Evolutionary conservation across 1,284 basidiomycete species (phyloP).

Genomic region (Apiotrichum gamsii): DNA sequence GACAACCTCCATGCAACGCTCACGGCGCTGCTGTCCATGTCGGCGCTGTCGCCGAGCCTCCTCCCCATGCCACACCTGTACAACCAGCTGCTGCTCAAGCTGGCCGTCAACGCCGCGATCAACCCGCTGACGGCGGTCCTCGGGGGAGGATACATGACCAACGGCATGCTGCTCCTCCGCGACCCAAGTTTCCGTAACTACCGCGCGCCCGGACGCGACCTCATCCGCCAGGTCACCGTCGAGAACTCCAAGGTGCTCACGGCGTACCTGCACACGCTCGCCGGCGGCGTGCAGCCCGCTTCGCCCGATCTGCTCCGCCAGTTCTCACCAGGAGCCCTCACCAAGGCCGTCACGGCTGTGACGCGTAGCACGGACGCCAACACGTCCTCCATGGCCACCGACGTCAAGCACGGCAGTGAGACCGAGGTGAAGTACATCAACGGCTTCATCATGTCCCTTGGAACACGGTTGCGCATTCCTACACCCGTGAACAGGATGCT

Average conservation of each 20-base stretch:
- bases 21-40: conserved; percentile 55
- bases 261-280: conserved; percentile 47
- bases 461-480: conserved; percentile 55
- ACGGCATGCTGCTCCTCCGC: conserved; percentile 72
- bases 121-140: conserved; percentile 83
- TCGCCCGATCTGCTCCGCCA: conserved; percentile 30
- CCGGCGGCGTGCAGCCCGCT: conserved; percentile 19
- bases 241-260: conserved; percentile 58
- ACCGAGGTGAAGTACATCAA: conserved; percentile 83
- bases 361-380: conserved; percentile 58
- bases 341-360: conserved; percentile 55
- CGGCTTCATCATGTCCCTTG: conserved; percentile 71
- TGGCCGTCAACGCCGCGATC: conserved; percentile 77
- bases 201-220: conserved; percentile 48
- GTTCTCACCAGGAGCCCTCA: conserved; percentile 33
- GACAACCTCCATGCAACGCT: conserved; percentile 60
- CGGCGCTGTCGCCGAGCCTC: conserved; percentile 60
- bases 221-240: conserved; percentile 58
- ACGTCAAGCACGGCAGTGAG: conserved; percentile 55
- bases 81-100: conserved; percentile 67
- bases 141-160: conserved; percentile 57
- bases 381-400: conserved; percentile 70
- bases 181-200: no score
- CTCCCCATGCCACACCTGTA: conserved; percentile 65
- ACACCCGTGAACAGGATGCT: conserved; percentile 62